Evolutionary conservation across 2,329 filamentous ascomycete species (phyloP).

Genomic region (Orbilia brochopaga): DNA sequence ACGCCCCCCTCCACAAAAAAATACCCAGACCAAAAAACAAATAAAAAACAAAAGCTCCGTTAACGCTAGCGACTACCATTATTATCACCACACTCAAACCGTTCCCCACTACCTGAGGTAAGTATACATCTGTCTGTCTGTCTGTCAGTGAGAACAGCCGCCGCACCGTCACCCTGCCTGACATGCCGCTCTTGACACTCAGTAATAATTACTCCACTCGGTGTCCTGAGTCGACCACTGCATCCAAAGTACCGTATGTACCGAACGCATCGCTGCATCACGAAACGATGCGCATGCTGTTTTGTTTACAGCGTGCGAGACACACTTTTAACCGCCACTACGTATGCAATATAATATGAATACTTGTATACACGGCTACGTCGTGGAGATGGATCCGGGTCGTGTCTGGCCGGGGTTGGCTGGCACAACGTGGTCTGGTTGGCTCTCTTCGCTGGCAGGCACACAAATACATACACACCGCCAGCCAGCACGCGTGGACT

Average conservation of each 20-base stretch:
- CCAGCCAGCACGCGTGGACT: too few relatives aligned
- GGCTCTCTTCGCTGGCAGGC: background rate
- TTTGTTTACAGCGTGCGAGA: constrained; percentile 32
- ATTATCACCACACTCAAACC: background rate
- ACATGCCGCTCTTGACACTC: background rate
- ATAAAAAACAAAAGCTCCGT: background rate
- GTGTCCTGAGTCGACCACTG: constrained; percentile 1
- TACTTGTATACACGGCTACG: constrained; percentile 3
- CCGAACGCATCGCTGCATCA: too few relatives aligned
- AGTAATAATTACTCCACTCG: background rate
- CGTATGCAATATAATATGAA: too few relatives aligned
- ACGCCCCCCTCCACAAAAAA: too few relatives aligned
- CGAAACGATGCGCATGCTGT: constrained; percentile 5
- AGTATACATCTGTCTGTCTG: too few relatives aligned
- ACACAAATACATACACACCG: too few relatives aligned
- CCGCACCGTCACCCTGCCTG: background rate
- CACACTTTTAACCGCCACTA: too few relatives aligned
- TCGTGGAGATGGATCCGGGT: constrained; percentile 35
- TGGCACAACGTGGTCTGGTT: constrained; percentile 9
- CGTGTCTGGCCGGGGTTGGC: constrained; percentile 49
- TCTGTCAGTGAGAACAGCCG: background rate
- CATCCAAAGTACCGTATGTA: too few relatives aligned
- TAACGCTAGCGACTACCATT: background rate
- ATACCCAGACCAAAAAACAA: too few relatives aligned
- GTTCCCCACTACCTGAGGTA: too few relatives aligned